Base-by-base conservation (phyloP, 108 stramenopile species). In the Stephanodiscus minutulus region DNA sequence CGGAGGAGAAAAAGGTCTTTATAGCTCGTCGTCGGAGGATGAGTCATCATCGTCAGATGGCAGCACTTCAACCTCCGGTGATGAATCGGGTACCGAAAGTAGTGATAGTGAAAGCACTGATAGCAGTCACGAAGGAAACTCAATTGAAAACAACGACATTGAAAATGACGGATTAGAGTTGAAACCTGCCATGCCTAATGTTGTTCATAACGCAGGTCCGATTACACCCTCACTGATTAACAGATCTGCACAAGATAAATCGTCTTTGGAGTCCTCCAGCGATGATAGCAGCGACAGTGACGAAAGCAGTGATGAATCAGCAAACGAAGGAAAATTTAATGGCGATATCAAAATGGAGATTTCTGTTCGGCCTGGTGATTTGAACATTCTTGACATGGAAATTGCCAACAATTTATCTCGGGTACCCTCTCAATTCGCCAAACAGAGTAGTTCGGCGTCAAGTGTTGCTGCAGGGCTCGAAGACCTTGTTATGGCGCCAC, bases 401-500 rank as follows among this genome's bases (percentile, higher is more conserved):
- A 7, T 48, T 48, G 29, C 31, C 10, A 24, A 48, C 8, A 63
- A 55, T 17, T 54, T 17, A 41, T 24, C 68, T 44, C 37, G 62
- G 17, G 11, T 56, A 7, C n/a, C 76, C 20, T 54, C 43, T 8
- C 73, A 68, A 68, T 68, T 69, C 58, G 0, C 39, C 13, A 64
- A 48, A 21, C 67, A 70, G 52, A 33, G 43, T 17, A 70, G 63
- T 31, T 50, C 49, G 27, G 37, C 64, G 18, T 48, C 82, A 21
- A 41, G 70, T 48, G 57, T 74, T 59, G 76, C 72, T 6, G 76
- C 85, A 49, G 90, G 88, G 44, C 66, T 93, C 29, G 84, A 86
- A 66, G 92, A 86, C n/a, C 82, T 93, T 7, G 86, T 91, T 1
- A 87, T 93, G 88, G 77, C 84, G 8, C 92, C 92, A n/a, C 70